phyloP scores from a whole-genome alignment of 805 yeast genomes.

The Geotrichum ghanense region DNA sequence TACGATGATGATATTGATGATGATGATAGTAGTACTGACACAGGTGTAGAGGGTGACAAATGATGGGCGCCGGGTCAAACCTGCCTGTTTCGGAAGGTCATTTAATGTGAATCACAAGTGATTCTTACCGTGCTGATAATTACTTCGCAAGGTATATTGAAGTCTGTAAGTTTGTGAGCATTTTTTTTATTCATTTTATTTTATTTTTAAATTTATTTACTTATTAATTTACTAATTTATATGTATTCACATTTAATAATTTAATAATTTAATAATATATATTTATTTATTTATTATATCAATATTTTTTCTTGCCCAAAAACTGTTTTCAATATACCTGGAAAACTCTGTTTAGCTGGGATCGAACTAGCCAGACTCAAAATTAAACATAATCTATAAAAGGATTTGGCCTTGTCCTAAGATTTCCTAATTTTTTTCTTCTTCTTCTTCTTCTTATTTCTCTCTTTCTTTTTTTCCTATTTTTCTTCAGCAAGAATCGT shows the following conservation, averaged over 20 bases:
- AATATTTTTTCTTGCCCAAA: neutral
- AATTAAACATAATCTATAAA: neutral
- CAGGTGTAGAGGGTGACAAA: no score
- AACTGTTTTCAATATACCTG: neutral
- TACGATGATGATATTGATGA: no score
- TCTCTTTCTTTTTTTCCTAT: neutral
- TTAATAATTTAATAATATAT: no score
- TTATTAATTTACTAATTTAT: no score
- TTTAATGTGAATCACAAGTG: neutral
- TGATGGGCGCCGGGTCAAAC: no score
- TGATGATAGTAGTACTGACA: no score
- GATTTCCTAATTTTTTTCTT: neutral
- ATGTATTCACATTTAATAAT: no score
- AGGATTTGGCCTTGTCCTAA: neutral
- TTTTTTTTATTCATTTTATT: neutral
- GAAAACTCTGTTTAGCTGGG: neutral
- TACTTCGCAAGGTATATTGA: neutral
- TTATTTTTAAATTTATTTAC: no score
- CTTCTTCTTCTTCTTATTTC: neutral
- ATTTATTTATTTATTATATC: no score
- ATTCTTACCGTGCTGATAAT: neutral
- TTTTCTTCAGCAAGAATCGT: neutral
- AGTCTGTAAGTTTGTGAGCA: neutral
- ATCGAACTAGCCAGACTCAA: neutral
- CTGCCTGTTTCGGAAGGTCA: no score